phyloP scores from a whole-genome alignment of 2,329 filamentous ascomycete genomes.

The Herpotrichia juniperi region DNA sequence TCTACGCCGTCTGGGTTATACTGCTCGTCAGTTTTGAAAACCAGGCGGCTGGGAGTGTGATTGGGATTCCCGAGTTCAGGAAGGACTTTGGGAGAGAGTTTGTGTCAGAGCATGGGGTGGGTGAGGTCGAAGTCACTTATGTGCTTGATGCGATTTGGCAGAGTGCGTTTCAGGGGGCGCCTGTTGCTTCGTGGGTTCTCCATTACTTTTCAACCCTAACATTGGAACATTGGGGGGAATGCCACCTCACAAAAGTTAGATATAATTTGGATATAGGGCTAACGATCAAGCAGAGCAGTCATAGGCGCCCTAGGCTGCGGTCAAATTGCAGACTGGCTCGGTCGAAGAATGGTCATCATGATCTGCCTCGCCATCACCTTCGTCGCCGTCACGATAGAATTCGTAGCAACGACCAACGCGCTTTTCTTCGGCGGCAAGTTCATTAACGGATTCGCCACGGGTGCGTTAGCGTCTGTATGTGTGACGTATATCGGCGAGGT shows the following conservation, averaged over 20 bases:
- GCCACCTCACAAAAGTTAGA: too few relatives aligned
- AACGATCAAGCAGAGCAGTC: constrained; percentile 19
- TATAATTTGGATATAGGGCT: not conserved
- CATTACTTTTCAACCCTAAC: not conserved
- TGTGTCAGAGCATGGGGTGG: constrained; percentile 22
- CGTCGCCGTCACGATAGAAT: constrained; percentile 49
- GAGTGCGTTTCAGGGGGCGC: constrained; percentile 51
- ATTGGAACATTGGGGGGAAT: not conserved
- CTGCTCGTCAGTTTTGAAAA: constrained; percentile 51
- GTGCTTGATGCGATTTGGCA: constrained; percentile 54
- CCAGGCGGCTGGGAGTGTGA: constrained; percentile 49
- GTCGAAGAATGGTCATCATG: constrained; percentile 42
- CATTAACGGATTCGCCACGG: constrained; percentile 50
- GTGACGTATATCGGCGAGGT: constrained; percentile 47
- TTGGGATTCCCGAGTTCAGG: constrained; percentile 54
- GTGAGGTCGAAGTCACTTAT: constrained; percentile 44
- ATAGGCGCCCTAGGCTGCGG: constrained; percentile 43
- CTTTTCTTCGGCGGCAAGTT: constrained; percentile 53
- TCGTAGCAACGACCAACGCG: constrained; percentile 49
- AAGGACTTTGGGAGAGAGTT: constrained; percentile 51
- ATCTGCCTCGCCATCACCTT: constrained; percentile 45
- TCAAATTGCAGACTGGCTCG: constrained; percentile 46
- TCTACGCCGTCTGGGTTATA: constrained; percentile 50
- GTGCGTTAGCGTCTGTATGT: constrained; percentile 47
- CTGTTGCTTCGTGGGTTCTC: constrained; percentile 45